phyloP scores from a whole-genome alignment of 148 eudicot genomes.

The Amaranthus palmeri region DNA sequence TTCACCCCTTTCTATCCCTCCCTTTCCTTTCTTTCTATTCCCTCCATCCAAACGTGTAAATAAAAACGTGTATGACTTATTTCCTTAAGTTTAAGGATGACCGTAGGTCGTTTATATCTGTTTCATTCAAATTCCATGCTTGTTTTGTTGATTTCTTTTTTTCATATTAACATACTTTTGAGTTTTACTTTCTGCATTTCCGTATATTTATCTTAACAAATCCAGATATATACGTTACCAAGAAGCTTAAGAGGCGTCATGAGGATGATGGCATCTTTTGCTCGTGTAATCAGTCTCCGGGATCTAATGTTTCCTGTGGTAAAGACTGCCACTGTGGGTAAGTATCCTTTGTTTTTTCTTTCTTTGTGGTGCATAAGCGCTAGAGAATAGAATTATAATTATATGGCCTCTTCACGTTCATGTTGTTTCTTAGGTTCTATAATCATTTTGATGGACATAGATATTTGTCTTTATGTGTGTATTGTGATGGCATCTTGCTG shows the following conservation, averaged over 20 bases:
- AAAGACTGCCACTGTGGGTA: conserved; percentile 97
- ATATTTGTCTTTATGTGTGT: not conserved
- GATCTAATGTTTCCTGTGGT: conserved; percentile 64
- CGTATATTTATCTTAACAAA: conserved; percentile 38
- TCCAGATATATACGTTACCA: conserved; percentile 77
- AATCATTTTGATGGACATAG: not conserved
- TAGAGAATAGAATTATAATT: not conserved
- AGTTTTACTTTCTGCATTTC: conserved; percentile 1
- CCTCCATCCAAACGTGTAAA: not conserved
- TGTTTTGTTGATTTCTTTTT: not conserved
- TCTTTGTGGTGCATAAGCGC: conserved; percentile 6
- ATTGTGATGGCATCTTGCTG: not conserved
- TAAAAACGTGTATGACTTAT: not conserved
- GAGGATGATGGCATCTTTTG: conserved; percentile 99
- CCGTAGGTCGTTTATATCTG: not conserved
- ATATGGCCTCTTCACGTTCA: not conserved
- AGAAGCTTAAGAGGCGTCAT: conserved; percentile 72
- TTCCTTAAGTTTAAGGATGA: not conserved
- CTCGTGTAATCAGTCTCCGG: conserved; percentile 69
- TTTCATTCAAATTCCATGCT: not conserved
- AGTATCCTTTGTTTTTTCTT: conserved; percentile 22
- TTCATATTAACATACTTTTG: not conserved
- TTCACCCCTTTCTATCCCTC: too few relatives aligned
- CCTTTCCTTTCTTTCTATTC: not conserved
- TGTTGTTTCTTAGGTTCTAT: not conserved